Conservation (phyloP, 768 basidiomycete genomes). For the Erythrobasidium yunnanense region DNA sequence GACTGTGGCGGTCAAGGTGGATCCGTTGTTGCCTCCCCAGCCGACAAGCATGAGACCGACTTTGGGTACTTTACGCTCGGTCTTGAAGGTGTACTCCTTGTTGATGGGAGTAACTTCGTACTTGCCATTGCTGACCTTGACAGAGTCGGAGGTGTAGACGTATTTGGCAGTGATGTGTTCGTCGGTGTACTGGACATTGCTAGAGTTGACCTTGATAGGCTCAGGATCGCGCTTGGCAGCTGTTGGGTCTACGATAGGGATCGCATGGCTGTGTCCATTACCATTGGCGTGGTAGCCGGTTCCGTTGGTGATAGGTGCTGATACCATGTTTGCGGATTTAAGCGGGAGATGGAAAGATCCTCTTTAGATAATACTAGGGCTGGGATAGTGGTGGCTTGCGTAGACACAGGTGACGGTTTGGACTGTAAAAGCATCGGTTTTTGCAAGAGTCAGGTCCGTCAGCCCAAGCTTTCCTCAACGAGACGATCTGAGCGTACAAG, state of each 20-base stretch:
- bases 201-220: conserved; percentile 66
- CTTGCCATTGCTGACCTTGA: conserved; percentile 49
- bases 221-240: conserved; percentile 61
- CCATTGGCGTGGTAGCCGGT: conserved; percentile 20
- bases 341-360: neutral
- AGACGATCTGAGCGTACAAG: neutral
- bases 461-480: no score
- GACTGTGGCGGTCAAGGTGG: conserved; percentile 84
- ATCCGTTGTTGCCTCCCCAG: conserved; percentile 92
- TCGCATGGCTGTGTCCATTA: neutral
- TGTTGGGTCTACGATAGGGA: conserved; percentile 58
- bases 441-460: no score
- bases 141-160: conserved; percentile 59
- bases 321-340: conserved; percentile 4
- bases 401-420: conserved; percentile 4
- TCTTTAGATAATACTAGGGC: conserved; percentile 17
- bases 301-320: conserved; percentile 1
- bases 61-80: conserved; percentile 68
- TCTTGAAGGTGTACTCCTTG: conserved; percentile 81
- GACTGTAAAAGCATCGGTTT: neutral
- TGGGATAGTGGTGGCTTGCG: conserved; percentile 20
- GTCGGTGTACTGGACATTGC: conserved; percentile 67
- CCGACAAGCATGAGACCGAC: conserved; percentile 97
- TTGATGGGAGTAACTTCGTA: conserved; percentile 71
- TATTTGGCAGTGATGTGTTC: conserved; percentile 74